These are phyloP conservation scores for Acaromyces ingoldii DNA, from an alignment of 1,284 basidiomycete genomes.

Conservation along the genomic window DNA sequence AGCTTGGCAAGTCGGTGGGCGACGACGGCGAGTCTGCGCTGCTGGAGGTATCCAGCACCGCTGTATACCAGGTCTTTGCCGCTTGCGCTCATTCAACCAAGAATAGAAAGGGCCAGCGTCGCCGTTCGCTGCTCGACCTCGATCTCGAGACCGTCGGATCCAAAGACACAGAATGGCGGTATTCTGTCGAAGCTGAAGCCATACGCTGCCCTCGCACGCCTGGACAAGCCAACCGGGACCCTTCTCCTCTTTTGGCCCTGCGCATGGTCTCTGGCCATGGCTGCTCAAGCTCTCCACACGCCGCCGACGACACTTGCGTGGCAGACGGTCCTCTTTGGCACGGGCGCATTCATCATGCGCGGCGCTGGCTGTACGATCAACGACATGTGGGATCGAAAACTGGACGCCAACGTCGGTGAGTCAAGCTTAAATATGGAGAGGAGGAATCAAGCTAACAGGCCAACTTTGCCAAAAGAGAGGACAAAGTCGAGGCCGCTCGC, in stretches of 20 bases:
- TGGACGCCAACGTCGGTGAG: conserved; percentile 87
- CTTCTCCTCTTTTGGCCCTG: conserved; percentile 89
- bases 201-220: conserved; percentile 76
- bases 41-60: no score
- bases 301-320: conserved; percentile 28
- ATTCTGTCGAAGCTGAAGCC: conserved; percentile 54
- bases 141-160: no score
- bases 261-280: conserved; percentile 49
- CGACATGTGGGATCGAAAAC: conserved; percentile 92
- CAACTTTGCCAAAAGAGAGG: conserved; percentile 55
- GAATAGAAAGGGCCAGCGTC: no score
- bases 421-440: conserved; percentile 9
- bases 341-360: conserved; percentile 90
- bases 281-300: conserved; percentile 33
- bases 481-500: conserved; percentile 71
- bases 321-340: conserved; percentile 69
- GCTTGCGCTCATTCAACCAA: no score
- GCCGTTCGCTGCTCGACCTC: no score
- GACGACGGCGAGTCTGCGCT: no score
- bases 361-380: conserved; percentile 98
- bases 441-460: neutral
- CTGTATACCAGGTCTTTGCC: no score
- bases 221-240: conserved; percentile 94
- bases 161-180: no score
- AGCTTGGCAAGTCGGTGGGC: no score